A percentile compares a stretch with the other conserved stretches of the same genome.
Evolutionary conservation across 2,329 filamentous ascomycete genomes (phyloP).

Genomic region (Westerdykella sp.): DNA sequence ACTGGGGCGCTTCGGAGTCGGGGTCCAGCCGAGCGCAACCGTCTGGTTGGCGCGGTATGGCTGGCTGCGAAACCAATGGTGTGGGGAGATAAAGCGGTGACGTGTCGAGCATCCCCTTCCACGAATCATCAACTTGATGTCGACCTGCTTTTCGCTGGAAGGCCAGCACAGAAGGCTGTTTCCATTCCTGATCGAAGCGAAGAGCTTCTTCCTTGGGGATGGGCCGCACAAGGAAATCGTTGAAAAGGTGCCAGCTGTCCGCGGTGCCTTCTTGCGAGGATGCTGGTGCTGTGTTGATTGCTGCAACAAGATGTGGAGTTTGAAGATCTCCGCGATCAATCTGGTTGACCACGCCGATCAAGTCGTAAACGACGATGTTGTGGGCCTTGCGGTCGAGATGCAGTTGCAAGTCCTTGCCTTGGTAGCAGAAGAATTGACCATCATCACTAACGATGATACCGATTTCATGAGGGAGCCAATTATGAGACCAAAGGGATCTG

Average conservation of each 20-base stretch:
- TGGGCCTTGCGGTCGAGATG: conserved; percentile 74
- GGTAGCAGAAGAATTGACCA: conserved; percentile 91
- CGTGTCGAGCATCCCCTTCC: conserved; percentile 80
- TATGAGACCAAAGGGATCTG: conserved; percentile 77
- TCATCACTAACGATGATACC: conserved; percentile 76
- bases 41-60: conserved; percentile 21
- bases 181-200: conserved; percentile 86
- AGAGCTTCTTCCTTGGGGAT: conserved; percentile 78
- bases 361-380: conserved; percentile 80
- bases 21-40: conserved; percentile 57
- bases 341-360: conserved; percentile 83
- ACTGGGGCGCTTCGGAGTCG: conserved; percentile 58
- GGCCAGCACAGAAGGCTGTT: conserved; percentile 78
- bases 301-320: conserved; percentile 83
- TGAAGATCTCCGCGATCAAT: conserved; percentile 81
- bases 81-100: conserved; percentile 62
- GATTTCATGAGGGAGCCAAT: conserved; percentile 90
- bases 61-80: conserved; percentile 8
- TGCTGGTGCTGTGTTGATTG: conserved; percentile 75
- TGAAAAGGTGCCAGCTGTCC: conserved; percentile 90
- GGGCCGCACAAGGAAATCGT: conserved; percentile 86
- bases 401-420: conserved; percentile 79
- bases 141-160: conserved; percentile 79
- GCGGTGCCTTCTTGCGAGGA: conserved; percentile 53
- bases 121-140: conserved; percentile 75